Evolutionary conservation across 2,329 filamentous ascomycete genomes (phyloP).

Genomic region (Aspergillus eucalypticola): DNA sequence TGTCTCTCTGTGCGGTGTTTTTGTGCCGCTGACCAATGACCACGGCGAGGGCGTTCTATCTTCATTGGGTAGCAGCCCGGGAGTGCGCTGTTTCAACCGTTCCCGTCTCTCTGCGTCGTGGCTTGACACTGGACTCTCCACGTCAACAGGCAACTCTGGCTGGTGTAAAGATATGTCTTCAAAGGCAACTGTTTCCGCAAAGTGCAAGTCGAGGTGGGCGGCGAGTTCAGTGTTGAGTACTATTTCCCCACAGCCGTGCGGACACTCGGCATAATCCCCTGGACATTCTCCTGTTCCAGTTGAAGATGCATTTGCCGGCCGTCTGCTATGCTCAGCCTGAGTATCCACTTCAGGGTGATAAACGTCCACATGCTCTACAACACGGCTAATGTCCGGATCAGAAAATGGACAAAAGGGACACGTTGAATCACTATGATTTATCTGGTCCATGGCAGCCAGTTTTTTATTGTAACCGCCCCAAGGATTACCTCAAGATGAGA

Average conservation of each 20-base stretch:
- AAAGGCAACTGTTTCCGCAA: constrained; percentile 49
- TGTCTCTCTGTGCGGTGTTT: constrained; percentile 2
- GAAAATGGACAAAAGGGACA: constrained; percentile 51
- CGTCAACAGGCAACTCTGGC: not conserved
- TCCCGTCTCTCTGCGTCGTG: not conserved
- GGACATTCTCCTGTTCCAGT: constrained; percentile 9
- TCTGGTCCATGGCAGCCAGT: constrained; percentile 20
- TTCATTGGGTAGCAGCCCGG: not conserved
- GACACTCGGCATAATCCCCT: constrained; percentile 54
- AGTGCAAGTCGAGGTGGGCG: constrained; percentile 62
- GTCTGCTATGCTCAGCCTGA: constrained; percentile 26
- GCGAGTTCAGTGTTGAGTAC: constrained; percentile 56
- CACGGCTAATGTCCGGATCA: constrained; percentile 40
- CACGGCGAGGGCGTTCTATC: not conserved
- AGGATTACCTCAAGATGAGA: not conserved
- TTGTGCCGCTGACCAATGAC: not conserved
- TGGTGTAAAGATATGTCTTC: constrained; percentile 36
- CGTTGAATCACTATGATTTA: constrained; percentile 19
- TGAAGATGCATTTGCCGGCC: not conserved
- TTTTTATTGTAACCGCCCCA: not conserved
- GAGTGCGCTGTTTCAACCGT: not conserved
- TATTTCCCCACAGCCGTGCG: constrained; percentile 62
- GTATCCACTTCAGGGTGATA: constrained; percentile 45
- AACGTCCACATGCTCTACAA: constrained; percentile 48
- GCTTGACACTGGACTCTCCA: not conserved